A percentile compares a stretch with the other conserved stretches of the same genome.
Conservation (phyloP, 2,329 filamentous ascomycete genomes). For the Trichophyton simii region DNA sequence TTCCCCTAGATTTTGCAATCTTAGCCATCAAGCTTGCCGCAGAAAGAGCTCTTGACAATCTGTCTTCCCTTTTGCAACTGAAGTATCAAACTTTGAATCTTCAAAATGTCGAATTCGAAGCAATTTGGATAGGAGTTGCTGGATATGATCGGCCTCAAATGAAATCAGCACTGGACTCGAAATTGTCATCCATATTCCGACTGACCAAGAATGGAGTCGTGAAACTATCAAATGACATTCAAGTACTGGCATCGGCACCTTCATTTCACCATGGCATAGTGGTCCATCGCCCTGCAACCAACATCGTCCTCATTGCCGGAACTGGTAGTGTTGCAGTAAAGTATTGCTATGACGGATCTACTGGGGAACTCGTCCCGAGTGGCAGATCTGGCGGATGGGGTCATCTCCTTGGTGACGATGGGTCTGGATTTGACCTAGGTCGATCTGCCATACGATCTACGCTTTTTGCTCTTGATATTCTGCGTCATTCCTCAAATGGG, state of each 20-base stretch:
- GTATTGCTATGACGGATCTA: slow-evolving; percentile 18
- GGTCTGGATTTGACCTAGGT: slow-evolving; percentile 32
- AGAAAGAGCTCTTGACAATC: slow-evolving; percentile 16
- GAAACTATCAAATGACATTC: slow-evolving; percentile 30
- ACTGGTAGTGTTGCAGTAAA: slow-evolving; percentile 35
- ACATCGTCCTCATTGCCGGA: slow-evolving; percentile 31
- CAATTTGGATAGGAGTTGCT: slow-evolving; percentile 31
- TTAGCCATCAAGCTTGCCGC: slow-evolving; percentile 19
- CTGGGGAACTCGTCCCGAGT: slow-evolving; percentile 16
- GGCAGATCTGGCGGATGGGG: slow-evolving; percentile 36
- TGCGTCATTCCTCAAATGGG: background rate
- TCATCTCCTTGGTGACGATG: slow-evolving; percentile 34
- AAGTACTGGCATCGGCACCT: slow-evolving; percentile 24
- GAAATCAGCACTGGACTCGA: slow-evolving; percentile 17
- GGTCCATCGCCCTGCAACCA: slow-evolving; percentile 13
- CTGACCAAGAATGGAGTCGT: slow-evolving; percentile 15
- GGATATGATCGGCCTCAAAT: slow-evolving; percentile 29
- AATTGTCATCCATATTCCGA: slow-evolving; percentile 20
- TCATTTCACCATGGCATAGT: background rate
- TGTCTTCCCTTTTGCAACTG: background rate
- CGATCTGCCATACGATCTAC: slow-evolving; percentile 25
- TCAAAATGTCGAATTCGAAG: slow-evolving; percentile 15
- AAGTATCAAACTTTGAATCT: background rate
- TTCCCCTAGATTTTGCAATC: slow-evolving; percentile 18
- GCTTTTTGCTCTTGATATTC: slow-evolving; percentile 22